Conservation (phyloP, 768 basidiomycete species). For the Royoungia palumana region DNA sequence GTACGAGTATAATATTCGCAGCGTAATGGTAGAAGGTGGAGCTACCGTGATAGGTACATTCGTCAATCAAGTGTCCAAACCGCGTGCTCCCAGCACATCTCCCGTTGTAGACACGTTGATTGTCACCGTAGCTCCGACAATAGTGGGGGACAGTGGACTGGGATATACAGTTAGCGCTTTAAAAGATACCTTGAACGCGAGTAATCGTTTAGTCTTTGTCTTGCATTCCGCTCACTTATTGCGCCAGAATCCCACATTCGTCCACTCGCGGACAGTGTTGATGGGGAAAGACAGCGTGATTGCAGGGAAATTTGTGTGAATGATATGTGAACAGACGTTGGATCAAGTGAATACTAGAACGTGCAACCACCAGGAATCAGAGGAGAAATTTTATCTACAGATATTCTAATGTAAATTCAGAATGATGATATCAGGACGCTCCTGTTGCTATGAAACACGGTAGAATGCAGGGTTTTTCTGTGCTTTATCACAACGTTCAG, state of each 20-base stretch:
- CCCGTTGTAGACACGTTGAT: constrained; percentile 67
- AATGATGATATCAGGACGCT: constrained; percentile 1
- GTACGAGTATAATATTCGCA: constrained; percentile 53
- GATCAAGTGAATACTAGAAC: neutral
- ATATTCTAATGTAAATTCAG: neutral
- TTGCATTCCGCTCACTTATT: neutral
- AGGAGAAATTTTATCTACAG: neutral
- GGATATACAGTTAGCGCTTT: constrained; percentile 41
- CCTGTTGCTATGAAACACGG: constrained; percentile 15
- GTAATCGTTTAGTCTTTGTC: neutral
- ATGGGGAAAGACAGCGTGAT: constrained; percentile 35
- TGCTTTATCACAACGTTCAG: constrained; percentile 56
- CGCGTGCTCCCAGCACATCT: constrained; percentile 4
- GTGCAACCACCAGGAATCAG: neutral
- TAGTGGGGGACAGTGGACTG: constrained; percentile 73
- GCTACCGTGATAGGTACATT: constrained; percentile 70
- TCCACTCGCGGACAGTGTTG: constrained; percentile 26
- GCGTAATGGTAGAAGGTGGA: constrained; percentile 97
- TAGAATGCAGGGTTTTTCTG: constrained; percentile 52
- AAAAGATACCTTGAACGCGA: constrained; percentile 17
- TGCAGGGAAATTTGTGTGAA: constrained; percentile 24
- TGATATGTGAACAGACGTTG: neutral
- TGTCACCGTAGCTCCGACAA: constrained; percentile 81
- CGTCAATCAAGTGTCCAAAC: constrained; percentile 10
- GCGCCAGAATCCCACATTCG: constrained; percentile 23